phyloP scores from a whole-genome alignment of 768 basidiomycete species.

The Pulveroboletus ravenelii region DNA sequence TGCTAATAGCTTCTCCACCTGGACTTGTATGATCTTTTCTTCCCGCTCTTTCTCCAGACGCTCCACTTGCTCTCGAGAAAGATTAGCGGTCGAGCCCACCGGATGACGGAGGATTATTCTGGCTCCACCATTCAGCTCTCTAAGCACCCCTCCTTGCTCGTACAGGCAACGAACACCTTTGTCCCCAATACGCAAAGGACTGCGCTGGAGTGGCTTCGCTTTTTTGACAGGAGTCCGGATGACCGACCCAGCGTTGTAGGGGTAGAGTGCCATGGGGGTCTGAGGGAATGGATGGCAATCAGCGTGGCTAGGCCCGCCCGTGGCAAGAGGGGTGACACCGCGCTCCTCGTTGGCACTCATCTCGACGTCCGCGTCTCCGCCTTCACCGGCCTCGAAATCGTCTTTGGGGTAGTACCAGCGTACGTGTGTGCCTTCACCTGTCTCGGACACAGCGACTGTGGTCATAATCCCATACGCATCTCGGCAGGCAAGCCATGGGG shows the following conservation, averaged over 20 bases:
- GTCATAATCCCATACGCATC: slow-evolving; percentile 9
- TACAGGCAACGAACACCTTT: slow-evolving; percentile 23
- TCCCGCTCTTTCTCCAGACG: slow-evolving; percentile 13
- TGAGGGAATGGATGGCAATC: slow-evolving; percentile 8
- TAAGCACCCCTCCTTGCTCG: slow-evolving; percentile 9
- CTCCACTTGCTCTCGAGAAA: slow-evolving; percentile 25
- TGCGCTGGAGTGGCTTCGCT: slow-evolving; percentile 23
- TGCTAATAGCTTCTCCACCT: slow-evolving; percentile 14
- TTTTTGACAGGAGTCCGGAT: slow-evolving; percentile 28
- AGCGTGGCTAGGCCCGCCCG: background rate
- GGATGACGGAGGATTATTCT: slow-evolving; percentile 23
- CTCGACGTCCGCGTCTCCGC: slow-evolving; percentile 1
- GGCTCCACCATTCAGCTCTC: slow-evolving; percentile 8
- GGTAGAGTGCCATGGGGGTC: slow-evolving; percentile 17
- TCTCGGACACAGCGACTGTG: slow-evolving; percentile 17
- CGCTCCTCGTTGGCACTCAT: slow-evolving; percentile 19
- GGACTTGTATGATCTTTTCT: slow-evolving; percentile 2
- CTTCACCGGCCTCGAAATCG: slow-evolving; percentile 3
- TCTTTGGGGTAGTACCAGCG: slow-evolving; percentile 17
- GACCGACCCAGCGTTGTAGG: slow-evolving; percentile 30
- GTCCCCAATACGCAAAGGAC: slow-evolving; percentile 28
- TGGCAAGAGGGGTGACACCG: slow-evolving; percentile 8
- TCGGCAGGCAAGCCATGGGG: slow-evolving; percentile 20
- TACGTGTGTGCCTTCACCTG: slow-evolving; percentile 18
- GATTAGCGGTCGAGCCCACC: slow-evolving; percentile 18